phyloP scores from a whole-genome alignment of 1,284 basidiomycete genomes.

The Sanghuangporus weigelae region DNA sequence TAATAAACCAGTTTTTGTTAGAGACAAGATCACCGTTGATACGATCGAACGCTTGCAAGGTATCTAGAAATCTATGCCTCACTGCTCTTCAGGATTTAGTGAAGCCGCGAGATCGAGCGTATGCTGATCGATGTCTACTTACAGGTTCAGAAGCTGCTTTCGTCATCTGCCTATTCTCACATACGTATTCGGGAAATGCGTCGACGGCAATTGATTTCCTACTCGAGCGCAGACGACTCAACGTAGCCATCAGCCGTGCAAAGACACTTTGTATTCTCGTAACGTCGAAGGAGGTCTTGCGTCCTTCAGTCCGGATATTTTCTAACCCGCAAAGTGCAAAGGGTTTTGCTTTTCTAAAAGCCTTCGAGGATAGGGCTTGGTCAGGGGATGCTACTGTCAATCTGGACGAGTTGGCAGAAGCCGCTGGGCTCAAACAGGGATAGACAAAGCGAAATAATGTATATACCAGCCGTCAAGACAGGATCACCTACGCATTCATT shows the following conservation, averaged over 20 bases:
- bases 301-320: slow-evolving; percentile 37
- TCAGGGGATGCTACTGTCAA: slow-evolving; percentile 28
- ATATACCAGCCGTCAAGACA: not conserved
- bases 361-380: slow-evolving; percentile 40
- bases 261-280: slow-evolving; percentile 44
- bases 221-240: slow-evolving; percentile 40
- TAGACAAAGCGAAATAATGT: not conserved
- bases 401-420: slow-evolving; percentile 20
- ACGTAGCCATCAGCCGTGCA: slow-evolving; percentile 46
- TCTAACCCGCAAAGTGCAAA: slow-evolving; percentile 38
- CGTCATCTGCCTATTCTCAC: slow-evolving; percentile 45
- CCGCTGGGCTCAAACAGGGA: not conserved
- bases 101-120: not conserved
- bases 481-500: not conserved
- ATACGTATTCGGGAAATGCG: slow-evolving; percentile 33
- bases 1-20: slow-evolving; percentile 2
- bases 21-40: slow-evolving; percentile 36
- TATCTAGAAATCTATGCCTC: slow-evolving; percentile 12
- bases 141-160: slow-evolving; percentile 46
- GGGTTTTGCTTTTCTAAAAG: slow-evolving; percentile 42
- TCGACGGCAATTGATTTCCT: slow-evolving; percentile 34
- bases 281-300: slow-evolving; percentile 37
- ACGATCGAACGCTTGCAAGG: slow-evolving; percentile 46
- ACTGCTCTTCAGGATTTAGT: not conserved
- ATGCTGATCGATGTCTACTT: too few species aligned